Base-by-base conservation (phyloP, 1,284 basidiomycete genomes). In the Rhodotorula sp. region DNA sequence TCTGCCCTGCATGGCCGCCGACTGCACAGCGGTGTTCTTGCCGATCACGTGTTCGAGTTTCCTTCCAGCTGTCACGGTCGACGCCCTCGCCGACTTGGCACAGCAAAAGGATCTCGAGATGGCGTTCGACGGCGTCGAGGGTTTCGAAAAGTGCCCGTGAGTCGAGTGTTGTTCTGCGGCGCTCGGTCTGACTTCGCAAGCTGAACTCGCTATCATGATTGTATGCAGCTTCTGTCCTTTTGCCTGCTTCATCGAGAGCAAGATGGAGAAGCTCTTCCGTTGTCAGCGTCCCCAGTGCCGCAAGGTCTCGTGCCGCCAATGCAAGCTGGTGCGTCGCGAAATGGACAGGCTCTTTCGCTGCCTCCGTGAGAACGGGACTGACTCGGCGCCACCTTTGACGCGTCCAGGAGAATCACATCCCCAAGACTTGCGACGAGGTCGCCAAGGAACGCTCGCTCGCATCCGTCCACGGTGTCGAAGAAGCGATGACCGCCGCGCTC, bases 1-100 rank as follows among this genome's bases (percentile, higher is more conserved):
- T n/a, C 71, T 73, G 31, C 64, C 66, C 4, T 80, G 79, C 68
- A 79, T 80, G 77, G 51, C 78, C 43, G 61, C 65, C 56, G 69
- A 68, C 21, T 80, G 79, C 64, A 49, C 58, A 5, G 70, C 72
- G 1, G 2, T n/a, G 1, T 79, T 79, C 63, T n/a, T 71, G 7
- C 64, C 72, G 12, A 15, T 43, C 23, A 63, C 68, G 21, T 68
- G 72, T 47, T 15, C 31, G 10, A 26, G 58, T 5, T 74, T 78
- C 65, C 70, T 80, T 26, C 62, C 69, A 5, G 21, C 52, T 1
- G 67, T 72, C 56, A 66, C 65, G 51, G 58, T 75, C 51, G 70
- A 61, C 4, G 57, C 72, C 20, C 69, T 79, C 3, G 71, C 77
- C 31, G 62, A 65, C 52, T 65, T 80, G 29, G 58, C 71, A 26